phyloP scores from a whole-genome alignment of 495 filamentous ascomycete genomes.

The Daldinia childiae region DNA sequence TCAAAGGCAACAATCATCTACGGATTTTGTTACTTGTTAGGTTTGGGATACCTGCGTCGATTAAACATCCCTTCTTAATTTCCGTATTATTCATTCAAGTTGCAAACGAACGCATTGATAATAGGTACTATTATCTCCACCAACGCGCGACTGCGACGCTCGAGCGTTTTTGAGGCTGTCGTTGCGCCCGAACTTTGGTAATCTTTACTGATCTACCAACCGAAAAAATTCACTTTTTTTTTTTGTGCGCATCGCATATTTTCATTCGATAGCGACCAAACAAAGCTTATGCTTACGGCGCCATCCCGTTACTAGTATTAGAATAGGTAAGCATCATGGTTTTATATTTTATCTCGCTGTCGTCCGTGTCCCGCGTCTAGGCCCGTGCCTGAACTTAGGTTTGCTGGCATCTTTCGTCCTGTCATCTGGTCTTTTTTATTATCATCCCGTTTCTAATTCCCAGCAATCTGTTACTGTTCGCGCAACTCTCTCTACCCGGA shows the following conservation, averaged over 20 bases:
- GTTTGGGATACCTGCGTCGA: not conserved
- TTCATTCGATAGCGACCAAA: conserved; percentile 34
- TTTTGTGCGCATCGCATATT: conserved; percentile 22
- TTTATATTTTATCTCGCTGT: conserved; percentile 11
- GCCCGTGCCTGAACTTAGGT: not conserved
- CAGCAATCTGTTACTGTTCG: conserved; percentile 16
- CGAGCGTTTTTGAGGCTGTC: conserved; percentile 10
- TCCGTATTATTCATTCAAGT: not conserved
- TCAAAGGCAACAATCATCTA: not conserved
- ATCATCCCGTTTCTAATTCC: too few species aligned
- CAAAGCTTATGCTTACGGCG: conserved; percentile 28
- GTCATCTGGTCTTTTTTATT: not conserved
- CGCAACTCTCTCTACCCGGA: conserved; percentile 10
- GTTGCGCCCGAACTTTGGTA: conserved; percentile 28
- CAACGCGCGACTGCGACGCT: conserved; percentile 9
- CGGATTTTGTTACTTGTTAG: not conserved
- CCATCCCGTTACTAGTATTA: conserved; percentile 25
- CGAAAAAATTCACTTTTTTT: conserved; percentile 5
- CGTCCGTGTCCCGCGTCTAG: not conserved
- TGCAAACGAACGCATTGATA: conserved; percentile 11
- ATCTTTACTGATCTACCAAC: conserved; percentile 39
- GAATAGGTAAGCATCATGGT: conserved; percentile 39
- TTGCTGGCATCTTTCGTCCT: not conserved
- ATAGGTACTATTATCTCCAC: conserved; percentile 4
- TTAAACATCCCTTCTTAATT: conserved; percentile 3